Conservation (phyloP, 352 stramenopile genomes). For the Globisporangium yorkense region DNA sequence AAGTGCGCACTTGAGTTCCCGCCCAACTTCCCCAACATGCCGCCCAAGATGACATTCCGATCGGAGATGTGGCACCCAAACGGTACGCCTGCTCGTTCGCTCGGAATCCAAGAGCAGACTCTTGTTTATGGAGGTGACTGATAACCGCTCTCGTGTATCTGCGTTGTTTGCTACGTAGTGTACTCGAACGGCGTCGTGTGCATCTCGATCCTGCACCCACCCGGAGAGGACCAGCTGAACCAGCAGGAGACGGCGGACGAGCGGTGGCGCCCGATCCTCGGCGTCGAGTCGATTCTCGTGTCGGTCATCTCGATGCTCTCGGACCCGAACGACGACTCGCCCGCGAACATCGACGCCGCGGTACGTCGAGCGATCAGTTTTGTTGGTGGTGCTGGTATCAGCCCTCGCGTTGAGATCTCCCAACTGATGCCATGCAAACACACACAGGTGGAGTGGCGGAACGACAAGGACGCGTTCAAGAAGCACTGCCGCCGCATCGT, state of each 20-base stretch:
- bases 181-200: constrained; percentile 98
- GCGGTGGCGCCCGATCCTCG: constrained; percentile 97
- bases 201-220: constrained; percentile 99
- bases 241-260: constrained; percentile 97
- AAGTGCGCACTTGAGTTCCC: constrained; percentile 97
- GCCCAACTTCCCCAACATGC: constrained; percentile 98
- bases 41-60: constrained; percentile 97
- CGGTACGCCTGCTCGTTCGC: constrained; percentile 35
- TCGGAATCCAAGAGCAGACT: background rate
- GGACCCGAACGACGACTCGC: constrained; percentile 99
- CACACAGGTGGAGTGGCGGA: constrained; percentile 84
- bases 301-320: constrained; percentile 99
- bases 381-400: background rate
- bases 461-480: constrained; percentile 92
- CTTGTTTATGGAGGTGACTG: background rate
- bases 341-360: constrained; percentile 99
- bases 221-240: constrained; percentile 98
- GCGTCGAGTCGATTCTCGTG: constrained; percentile 93
- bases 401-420: background rate
- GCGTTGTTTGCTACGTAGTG: constrained; percentile 47
- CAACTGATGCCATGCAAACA: background rate
- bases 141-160: no score
- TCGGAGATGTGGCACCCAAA: constrained; percentile 99
- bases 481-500: constrained; percentile 88
- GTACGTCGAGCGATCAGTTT: constrained; percentile 46